These are phyloP conservation scores for Podaxis pistillaris DNA, from an alignment of 768 basidiomycete species.

Conservation along the genomic window DNA sequence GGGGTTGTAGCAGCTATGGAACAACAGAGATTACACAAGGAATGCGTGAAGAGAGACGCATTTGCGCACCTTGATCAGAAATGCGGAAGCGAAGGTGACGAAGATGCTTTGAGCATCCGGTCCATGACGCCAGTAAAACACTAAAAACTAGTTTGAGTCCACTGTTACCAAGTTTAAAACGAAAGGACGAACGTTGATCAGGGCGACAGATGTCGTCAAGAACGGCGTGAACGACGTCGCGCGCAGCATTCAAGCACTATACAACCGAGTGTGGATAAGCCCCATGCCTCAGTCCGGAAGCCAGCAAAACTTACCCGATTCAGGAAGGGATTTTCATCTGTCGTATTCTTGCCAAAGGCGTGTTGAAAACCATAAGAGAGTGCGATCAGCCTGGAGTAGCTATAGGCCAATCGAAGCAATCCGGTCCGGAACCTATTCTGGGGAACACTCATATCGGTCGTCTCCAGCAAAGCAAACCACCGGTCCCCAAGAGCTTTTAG, in stretches of 20 bases:
- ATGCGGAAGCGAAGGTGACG: constrained; percentile 77
- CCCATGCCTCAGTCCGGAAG: neutral
- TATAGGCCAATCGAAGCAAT: constrained; percentile 58
- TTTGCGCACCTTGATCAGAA: constrained; percentile 68
- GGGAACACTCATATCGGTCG: constrained; percentile 52
- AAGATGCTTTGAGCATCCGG: constrained; percentile 82
- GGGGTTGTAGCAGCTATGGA: constrained; percentile 72
- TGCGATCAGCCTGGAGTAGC: constrained; percentile 67
- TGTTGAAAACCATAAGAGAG: constrained; percentile 80
- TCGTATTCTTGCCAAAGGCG: constrained; percentile 59
- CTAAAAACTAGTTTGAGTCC: constrained; percentile 12
- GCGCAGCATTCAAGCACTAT: constrained; percentile 67
- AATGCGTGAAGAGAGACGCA: neutral
- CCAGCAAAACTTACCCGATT: constrained; percentile 47
- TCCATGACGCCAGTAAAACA: constrained; percentile 62
- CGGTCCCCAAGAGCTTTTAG: constrained; percentile 51
- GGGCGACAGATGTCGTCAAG: constrained; percentile 57
- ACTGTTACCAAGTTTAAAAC: neutral
- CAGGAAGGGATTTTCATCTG: constrained; percentile 66
- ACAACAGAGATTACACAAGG: neutral
- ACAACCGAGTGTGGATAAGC: constrained; percentile 1
- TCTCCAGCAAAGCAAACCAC: constrained; percentile 56
- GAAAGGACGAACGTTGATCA: constrained; percentile 44
- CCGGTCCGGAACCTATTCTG: constrained; percentile 61
- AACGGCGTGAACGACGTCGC: constrained; percentile 61